phyloP scores from a whole-genome alignment of 2,329 filamentous ascomycete species.

The Neurospora sp. region DNA sequence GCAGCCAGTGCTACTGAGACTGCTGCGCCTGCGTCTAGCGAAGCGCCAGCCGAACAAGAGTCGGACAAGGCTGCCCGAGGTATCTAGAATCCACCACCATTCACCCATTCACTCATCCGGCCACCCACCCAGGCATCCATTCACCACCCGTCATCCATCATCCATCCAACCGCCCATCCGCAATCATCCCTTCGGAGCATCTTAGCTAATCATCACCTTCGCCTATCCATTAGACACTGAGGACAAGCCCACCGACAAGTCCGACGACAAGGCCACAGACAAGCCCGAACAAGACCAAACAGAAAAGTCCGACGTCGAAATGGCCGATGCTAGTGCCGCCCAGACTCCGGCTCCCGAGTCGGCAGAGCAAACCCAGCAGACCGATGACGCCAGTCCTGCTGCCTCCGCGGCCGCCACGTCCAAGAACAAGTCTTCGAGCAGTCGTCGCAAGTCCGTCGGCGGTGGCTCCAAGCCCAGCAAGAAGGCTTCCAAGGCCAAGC shows the following conservation, averaged over 20 bases:
- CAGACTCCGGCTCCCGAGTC: slow-evolving; percentile 16
- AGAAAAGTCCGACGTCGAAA: slow-evolving; percentile 44
- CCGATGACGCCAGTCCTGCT: slow-evolving; percentile 23
- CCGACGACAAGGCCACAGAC: slow-evolving; percentile 3
- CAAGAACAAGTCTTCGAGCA: slow-evolving; percentile 35
- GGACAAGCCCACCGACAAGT: slow-evolving; percentile 9
- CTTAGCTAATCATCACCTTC: not conserved
- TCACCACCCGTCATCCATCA: not conserved
- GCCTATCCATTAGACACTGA: not conserved
- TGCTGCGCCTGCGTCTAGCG: slow-evolving; percentile 9
- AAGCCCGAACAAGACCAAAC: slow-evolving; percentile 12
- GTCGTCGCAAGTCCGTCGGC: slow-evolving; percentile 64
- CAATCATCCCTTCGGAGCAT: not conserved
- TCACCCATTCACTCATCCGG: not conserved
- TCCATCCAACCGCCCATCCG: not conserved
- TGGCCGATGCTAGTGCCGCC: slow-evolving; percentile 56
- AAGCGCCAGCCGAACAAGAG: slow-evolving; percentile 1
- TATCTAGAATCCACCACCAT: not conserved
- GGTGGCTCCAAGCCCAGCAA: slow-evolving; percentile 70
- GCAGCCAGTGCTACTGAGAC: slow-evolving; percentile 8
- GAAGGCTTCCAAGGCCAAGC: slow-evolving; percentile 68
- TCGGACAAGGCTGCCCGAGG: slow-evolving; percentile 24
- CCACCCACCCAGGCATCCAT: not conserved
- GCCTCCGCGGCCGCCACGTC: slow-evolving; percentile 24
- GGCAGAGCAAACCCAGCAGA: slow-evolving; percentile 18